A percentile compares a stretch with the other conserved stretches of the same genome.
Evolutionary conservation across 495 filamentous ascomycete genomes (phyloP).

Genomic region (Talaromyces ruber): DNA sequence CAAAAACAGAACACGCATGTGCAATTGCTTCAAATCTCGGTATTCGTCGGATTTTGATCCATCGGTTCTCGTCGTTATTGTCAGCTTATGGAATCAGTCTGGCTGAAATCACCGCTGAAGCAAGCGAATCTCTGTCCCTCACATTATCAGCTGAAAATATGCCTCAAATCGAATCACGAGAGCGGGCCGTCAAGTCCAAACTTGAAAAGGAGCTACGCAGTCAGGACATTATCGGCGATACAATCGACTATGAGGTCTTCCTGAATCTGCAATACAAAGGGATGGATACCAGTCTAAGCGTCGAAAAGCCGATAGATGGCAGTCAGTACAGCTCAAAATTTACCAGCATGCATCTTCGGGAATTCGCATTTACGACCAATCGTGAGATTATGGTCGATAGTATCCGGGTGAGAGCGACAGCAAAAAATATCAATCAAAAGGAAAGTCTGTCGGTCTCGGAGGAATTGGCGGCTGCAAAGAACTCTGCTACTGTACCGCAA

Average conservation of each 20-base stretch:
- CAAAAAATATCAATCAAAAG: constrained; percentile 30
- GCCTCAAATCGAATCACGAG: constrained; percentile 21
- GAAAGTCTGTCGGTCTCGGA: constrained; percentile 52
- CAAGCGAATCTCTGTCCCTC: constrained; percentile 38
- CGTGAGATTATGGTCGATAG: constrained; percentile 58
- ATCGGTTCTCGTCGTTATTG: constrained; percentile 43
- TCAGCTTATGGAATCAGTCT: constrained; percentile 46
- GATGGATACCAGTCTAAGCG: constrained; percentile 45
- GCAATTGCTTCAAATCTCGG: constrained; percentile 37
- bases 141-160: constrained; percentile 18
- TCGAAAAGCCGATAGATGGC: constrained; percentile 28
- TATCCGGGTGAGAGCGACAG: constrained; percentile 74
- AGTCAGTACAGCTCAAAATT: constrained; percentile 37
- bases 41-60: constrained; percentile 42
- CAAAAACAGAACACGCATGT: constrained; percentile 33
- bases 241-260: constrained; percentile 35
- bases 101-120: constrained; percentile 44
- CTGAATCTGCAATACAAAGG: constrained; percentile 47
- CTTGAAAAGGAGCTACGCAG: constrained; percentile 21
- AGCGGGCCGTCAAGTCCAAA: constrained; percentile 20
- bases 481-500: constrained; percentile 54
- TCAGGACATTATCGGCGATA: constrained; percentile 32
- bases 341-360: constrained; percentile 37
- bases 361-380: constrained; percentile 46
- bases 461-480: constrained; percentile 26